Evolutionary conservation across 2,329 filamentous ascomycete genomes (phyloP).

Genomic region (Talaromyces sp.): DNA sequence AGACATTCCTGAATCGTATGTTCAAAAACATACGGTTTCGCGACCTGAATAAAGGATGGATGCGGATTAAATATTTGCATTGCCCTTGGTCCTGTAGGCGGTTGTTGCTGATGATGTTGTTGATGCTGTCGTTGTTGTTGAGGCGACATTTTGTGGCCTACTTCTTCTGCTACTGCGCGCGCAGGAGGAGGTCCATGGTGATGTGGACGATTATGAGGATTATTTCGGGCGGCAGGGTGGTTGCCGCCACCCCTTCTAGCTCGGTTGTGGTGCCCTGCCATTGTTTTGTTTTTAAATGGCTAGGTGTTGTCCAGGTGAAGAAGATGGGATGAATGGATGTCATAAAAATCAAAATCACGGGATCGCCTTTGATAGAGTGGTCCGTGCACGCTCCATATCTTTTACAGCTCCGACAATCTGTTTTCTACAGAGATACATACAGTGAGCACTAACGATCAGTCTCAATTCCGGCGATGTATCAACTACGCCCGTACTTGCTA

Average conservation of each 20-base stretch:
- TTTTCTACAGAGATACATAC: not conserved
- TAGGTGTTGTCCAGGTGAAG: not conserved
- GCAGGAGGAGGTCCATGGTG: constrained; percentile 10
- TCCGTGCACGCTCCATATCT: not conserved
- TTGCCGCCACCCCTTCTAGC: constrained; percentile 12
- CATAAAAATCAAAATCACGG: not conserved
- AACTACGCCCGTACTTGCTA: constrained; percentile 60
- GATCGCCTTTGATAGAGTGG: not conserved
- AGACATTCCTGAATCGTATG: constrained; percentile 73
- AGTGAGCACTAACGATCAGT: not conserved
- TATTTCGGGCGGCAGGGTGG: not conserved
- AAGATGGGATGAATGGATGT: not conserved
- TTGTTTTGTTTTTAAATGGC: not conserved
- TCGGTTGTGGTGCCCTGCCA: constrained; percentile 16
- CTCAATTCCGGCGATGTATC: not conserved
- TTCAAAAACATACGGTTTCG: constrained; percentile 77
- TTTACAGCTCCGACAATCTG: not conserved
- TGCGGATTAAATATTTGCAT: constrained; percentile 46
- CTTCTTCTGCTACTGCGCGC: constrained; percentile 4
- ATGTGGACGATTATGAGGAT: constrained; percentile 11
- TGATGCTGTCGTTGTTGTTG: constrained; percentile 4
- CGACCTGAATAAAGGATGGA: constrained; percentile 62
- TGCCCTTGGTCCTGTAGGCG: constrained; percentile 15
- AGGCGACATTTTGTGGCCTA: constrained; percentile 4
- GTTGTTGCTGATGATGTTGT: not conserved